Base-by-base conservation (phyloP, 495 filamentous ascomycete species). In the Xylaria telfairii region DNA sequence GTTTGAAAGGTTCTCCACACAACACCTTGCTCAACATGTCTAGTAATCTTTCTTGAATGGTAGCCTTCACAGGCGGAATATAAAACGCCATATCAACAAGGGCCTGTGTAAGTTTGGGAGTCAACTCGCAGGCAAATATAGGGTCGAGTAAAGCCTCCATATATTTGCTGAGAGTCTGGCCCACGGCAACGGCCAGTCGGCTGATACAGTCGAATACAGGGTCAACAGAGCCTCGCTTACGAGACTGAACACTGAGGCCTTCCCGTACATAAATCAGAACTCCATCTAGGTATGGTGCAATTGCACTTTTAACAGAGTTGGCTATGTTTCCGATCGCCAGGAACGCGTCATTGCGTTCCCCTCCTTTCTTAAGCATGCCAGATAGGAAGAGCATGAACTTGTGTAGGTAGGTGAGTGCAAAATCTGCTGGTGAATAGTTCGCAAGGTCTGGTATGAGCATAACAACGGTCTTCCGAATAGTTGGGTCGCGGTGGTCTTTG, bases 121-220 rank as follows among this genome's bases (percentile, higher is more conserved):
- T 97, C 47, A 99, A 85, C 54, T 95, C 95, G 73, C 96, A 99
- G 21, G 93, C 93, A 80, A 99, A 98, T 71, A 99, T 97, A 4
- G 96, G 94, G 73, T 98, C 95, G 2, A 99, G 88, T 30, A 98
- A 82, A 21, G 93, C 92, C 74, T 98, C 94, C 92, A 99, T 97
- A 76, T 98, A 97, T 77, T 97, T 98, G 86, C 92, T 97, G 71
- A 99, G 88, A 1, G 95, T 92, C 83, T 98, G 97, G 28, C 96
- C 96, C 37, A 98, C 95, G 12, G 96, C 96, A 49, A 94, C 89
- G 5, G 96, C 94, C 44, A 99, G 86, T 87, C 96, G 94, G 79
- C 96, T 98, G 77, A 99, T 95, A 80, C 96, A 99, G 75, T 96
- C 91, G 75, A 99, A 99, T 75, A 98, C 96, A 0, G 96, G 96